Evolutionary conservation across 306 rosid species (phyloP).

Genomic region (Urtica urens): DNA sequence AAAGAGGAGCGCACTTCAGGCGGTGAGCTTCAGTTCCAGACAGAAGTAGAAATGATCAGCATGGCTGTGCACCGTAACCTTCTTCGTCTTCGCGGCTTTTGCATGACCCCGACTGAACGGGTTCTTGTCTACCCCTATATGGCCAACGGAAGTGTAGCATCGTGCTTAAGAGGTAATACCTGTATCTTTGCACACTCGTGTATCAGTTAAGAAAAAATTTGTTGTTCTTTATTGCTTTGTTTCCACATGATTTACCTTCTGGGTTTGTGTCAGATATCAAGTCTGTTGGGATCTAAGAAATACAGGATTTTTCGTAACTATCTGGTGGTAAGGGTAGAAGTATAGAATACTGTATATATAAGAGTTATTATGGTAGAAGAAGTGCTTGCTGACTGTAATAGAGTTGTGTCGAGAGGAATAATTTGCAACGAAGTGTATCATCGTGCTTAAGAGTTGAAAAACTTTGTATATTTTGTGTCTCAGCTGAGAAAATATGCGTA

Average conservation of each 20-base stretch:
- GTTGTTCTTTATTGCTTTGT: slow-evolving; percentile 3
- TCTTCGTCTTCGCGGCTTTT: slow-evolving; percentile 83
- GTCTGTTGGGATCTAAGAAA: background rate
- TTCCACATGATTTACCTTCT: background rate
- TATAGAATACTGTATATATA: no score
- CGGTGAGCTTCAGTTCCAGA: slow-evolving; percentile 89
- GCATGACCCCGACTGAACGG: slow-evolving; percentile 97
- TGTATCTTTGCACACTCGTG: background rate
- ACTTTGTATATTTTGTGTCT: no score
- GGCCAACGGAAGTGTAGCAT: slow-evolving; percentile 94
- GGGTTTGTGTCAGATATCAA: background rate
- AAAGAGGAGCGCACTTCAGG: slow-evolving; percentile 86
- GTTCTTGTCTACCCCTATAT: slow-evolving; percentile 88
- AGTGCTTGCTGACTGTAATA: no score
- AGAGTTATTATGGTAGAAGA: no score
- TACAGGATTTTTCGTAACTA: no score
- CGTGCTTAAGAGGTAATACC: slow-evolving; percentile 74
- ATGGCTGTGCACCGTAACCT: slow-evolving; percentile 96
- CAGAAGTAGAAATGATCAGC: slow-evolving; percentile 94
- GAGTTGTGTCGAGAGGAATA: no score
- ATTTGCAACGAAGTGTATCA: no score
- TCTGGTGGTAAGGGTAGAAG: no score
- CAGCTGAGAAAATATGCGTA: no score
- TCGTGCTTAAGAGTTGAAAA: no score
- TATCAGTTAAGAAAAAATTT: background rate